Evolutionary conservation across 176 grass and related monocot genomes (phyloP).

Genomic region (Paspalum vaginatum): DNA sequence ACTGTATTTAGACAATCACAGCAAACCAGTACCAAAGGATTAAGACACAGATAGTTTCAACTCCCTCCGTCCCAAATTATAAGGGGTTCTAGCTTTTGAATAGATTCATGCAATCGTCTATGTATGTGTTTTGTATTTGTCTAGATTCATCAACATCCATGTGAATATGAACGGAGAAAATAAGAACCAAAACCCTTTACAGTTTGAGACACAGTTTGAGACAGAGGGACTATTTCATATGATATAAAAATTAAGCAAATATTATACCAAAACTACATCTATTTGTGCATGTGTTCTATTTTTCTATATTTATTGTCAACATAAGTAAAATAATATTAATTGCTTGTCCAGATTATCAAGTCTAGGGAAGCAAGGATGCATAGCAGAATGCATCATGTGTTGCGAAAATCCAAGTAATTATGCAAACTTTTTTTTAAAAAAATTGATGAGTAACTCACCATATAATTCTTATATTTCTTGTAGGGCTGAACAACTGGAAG

Average conservation of each 20-base stretch:
- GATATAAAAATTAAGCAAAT: neutral
- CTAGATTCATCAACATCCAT: too few relatives aligned
- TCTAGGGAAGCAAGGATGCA: conserved; percentile 10
- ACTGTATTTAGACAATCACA: neutral
- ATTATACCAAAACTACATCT: conserved; percentile 12
- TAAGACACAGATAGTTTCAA: neutral
- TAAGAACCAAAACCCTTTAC: too few relatives aligned
- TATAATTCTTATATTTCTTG: conserved; percentile 72
- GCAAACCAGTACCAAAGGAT: neutral
- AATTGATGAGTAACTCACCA: conserved; percentile 65
- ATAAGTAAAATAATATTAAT: neutral
- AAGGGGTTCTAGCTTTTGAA: too few relatives aligned
- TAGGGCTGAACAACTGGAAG: conserved; percentile 99
- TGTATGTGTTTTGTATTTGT: too few relatives aligned
- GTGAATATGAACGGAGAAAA: too few relatives aligned
- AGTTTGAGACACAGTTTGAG: too few relatives aligned
- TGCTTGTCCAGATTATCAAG: neutral
- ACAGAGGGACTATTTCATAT: neutral
- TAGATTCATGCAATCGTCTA: too few relatives aligned
- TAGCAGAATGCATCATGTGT: neutral
- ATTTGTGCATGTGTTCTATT: conserved; percentile 6
- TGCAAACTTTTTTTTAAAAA: conserved; percentile 24
- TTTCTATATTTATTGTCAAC: neutral
- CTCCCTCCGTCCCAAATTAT: neutral
- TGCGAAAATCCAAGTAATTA: neutral